Evolutionary conservation across 768 basidiomycete genomes (phyloP).

Genomic region (Boletus tylopilopsis): DNA sequence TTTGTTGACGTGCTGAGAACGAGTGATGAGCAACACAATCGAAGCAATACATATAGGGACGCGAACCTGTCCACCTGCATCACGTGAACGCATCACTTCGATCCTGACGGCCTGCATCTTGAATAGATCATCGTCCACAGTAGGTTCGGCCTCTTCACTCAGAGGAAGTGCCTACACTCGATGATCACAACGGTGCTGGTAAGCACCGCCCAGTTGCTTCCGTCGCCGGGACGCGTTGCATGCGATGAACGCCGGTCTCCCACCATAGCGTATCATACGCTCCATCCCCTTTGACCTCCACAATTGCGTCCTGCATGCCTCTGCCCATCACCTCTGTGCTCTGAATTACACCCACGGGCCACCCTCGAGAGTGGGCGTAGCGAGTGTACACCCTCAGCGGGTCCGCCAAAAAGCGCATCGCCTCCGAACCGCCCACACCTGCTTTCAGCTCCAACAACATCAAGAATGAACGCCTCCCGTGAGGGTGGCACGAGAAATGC

Average conservation of each 20-base stretch:
- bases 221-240: conserved; percentile 90
- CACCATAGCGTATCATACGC: conserved; percentile 77
- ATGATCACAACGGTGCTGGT: conserved; percentile 88
- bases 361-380: conserved; percentile 49
- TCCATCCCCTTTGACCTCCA: conserved; percentile 75
- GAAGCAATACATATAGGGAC: background rate
- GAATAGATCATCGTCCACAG: conserved; percentile 60
- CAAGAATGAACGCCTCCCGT: conserved; percentile 56
- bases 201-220: conserved; percentile 87
- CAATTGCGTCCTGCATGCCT: conserved; percentile 76
- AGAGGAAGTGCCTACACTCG: conserved; percentile 83
- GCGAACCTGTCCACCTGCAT: conserved; percentile 90
- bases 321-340: conserved; percentile 54
- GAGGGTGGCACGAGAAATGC: conserved; percentile 71
- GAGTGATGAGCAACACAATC: background rate
- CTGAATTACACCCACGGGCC: conserved; percentile 61
- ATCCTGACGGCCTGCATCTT: conserved; percentile 82
- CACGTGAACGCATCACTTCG: conserved; percentile 95
- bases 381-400: conserved; percentile 81
- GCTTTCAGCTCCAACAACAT: conserved; percentile 89
- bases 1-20: conserved; percentile 89
- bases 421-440: conserved; percentile 89
- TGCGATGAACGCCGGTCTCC: conserved; percentile 96
- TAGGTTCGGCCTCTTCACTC: conserved; percentile 56
- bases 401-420: conserved; percentile 75